phyloP scores from a whole-genome alignment of 2,329 filamentous ascomycete genomes.

The Colletotrichum limetticola region DNA sequence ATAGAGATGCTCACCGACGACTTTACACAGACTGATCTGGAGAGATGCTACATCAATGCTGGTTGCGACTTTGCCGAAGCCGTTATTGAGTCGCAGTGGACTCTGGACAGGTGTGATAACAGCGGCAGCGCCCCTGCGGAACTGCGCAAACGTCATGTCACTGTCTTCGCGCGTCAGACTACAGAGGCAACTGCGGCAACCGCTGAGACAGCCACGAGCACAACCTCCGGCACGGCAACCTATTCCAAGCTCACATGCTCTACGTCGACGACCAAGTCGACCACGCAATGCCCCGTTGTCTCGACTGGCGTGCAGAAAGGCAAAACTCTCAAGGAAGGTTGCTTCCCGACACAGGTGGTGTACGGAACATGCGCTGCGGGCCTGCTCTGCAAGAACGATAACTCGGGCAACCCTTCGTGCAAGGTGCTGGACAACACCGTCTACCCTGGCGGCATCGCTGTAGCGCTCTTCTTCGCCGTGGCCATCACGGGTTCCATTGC shows the following conservation, averaged over 20 bases:
- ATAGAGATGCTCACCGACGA: conserved; percentile 46
- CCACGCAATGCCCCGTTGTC: conserved; percentile 51
- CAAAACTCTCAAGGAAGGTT: conserved; percentile 47
- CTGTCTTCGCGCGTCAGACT: conserved; percentile 31
- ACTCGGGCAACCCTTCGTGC: conserved; percentile 53
- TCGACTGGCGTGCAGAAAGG: conserved; percentile 52
- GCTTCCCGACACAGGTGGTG: conserved; percentile 48
- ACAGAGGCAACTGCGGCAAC: conserved; percentile 29
- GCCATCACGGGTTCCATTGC: conserved; percentile 50
- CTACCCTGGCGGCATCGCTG: conserved; percentile 56
- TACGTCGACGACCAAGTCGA: conserved; percentile 45
- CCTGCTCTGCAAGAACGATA: conserved; percentile 57
- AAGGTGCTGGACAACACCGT: conserved; percentile 52
- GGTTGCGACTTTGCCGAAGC: conserved; percentile 49
- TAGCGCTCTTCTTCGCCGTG: conserved; percentile 59
- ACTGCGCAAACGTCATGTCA: conserved; percentile 33
- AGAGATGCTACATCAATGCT: conserved; percentile 48
- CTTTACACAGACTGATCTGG: conserved; percentile 47
- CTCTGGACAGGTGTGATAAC: conserved; percentile 45
- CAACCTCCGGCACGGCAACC: conserved; percentile 36
- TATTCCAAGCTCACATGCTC: conserved; percentile 38
- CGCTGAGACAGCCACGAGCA: neutral
- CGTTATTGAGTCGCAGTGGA: conserved; percentile 41
- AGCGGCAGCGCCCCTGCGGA: conserved; percentile 21
- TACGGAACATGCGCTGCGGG: conserved; percentile 54